Evolutionary conservation across 2,329 filamentous ascomycete genomes (phyloP), one percentile per base, ranked within the genome.

Genomic region (Fusarium marasasianum): DNA sequence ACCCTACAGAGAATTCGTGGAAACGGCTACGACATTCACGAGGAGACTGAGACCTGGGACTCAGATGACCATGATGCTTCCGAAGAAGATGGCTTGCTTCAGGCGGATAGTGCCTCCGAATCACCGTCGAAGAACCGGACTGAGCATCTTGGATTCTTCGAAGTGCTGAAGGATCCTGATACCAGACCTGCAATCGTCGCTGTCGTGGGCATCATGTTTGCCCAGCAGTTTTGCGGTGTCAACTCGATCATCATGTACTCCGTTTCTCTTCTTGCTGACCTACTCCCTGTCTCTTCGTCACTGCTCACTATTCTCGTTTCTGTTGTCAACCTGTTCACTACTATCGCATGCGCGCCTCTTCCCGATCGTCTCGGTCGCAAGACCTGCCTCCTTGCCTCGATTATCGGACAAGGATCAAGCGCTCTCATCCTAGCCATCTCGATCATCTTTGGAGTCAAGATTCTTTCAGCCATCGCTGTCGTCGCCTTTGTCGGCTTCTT

Each of bases 221-320:
- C 94, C 2, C 96, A 98, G 81, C 96, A 99, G 81, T 87, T 98
- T 43, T 96, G 93, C 66, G 96, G 94, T 53, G 96, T 98, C 84
- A 98, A 99, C 88, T 96, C 93, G 66, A 96, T 98, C 79, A 93
- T 98, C 83, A 98, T 99, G 95, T 99, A 99, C 83, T 97, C 95
- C 5, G 96, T 98, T 11, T 95, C 94, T 2, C 90, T 99, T 3
- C 89, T 99, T 20, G 91, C 93, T 38, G 91, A 91, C 72, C 88
- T 98, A 4, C 89, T 99, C 1, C 93, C 94, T 8, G 90, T 94
- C 53, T 94, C 91, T 71, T 96, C 95, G 0, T 92, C 93, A 0
- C 84, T 97, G 3, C 88, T 99, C 59, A 97, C 96, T 62, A 96
- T 98, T 69, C 84, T 93, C 62, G 95, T 98, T 67, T 98, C 95